Evolutionary conservation across 345 rosid species (phyloP), one percentile per base, ranked within the genome.

Genomic region (Hypericum perforatum): DNA sequence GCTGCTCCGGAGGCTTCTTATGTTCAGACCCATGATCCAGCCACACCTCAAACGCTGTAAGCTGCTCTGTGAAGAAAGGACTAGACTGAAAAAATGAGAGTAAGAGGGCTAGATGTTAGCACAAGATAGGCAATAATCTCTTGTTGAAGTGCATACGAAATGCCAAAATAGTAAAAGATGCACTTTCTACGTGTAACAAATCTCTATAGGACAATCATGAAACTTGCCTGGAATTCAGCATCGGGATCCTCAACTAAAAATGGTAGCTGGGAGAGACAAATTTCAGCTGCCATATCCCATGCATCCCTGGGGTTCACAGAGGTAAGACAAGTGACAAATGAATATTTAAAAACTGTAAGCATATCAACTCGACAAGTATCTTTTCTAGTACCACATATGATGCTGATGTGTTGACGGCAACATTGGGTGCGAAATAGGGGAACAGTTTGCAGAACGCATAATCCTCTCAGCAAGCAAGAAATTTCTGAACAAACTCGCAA

Each of bases 281-380:
- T 94, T 79, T 94, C 99, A 63, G 95, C 94, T 72, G 97, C 99
- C 99, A 89, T 89, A 72, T 94, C 99, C 99, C 99, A 94, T 45
- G 99, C 95, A 80, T 89, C 99, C 99, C 97, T 89, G 68, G 41
- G 69, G 56, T 14, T 57, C 52, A 53, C 36, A 52, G 5, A 44
- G 54, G 65, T 39, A 46, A 40, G 16, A 55, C 14, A 22, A 22
- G 11, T 53, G 38, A 63, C 7, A 40, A 49, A 58, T 42, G 36
- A 54, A 45, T 22, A 22, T 22, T 22, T 3, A 12, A 16, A 32
- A 70, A 44, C n/a, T 13, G 13, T 16, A 37, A 57, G n/a, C 44
- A n/a, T 37, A 44, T 13, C 29, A 12, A 60, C 54, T 43, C 39
- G 58, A 41, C n/a, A 22, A 40, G 49, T 16, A 49, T 50, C 64